Conservation (phyloP, 148 eudicot genomes). For the Rhododendron vialii region DNA sequence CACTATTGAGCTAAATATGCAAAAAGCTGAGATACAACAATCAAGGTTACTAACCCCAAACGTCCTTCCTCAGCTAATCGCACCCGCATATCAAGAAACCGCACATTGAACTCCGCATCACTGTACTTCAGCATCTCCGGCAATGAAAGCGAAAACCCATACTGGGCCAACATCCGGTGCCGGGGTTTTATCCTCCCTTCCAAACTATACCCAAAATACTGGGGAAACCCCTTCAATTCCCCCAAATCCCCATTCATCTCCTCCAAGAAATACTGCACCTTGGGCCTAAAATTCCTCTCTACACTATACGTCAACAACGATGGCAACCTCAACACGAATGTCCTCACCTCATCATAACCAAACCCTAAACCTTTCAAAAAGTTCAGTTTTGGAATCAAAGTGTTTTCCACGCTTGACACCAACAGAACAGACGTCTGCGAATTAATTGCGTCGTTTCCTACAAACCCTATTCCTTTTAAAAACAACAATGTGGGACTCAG, state of each 20-base stretch:
- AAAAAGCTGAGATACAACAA: neutral
- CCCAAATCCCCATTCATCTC: slow-evolving; percentile 77
- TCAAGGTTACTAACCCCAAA: slow-evolving; percentile 15
- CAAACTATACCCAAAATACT: slow-evolving; percentile 89
- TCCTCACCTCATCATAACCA: slow-evolving; percentile 39
- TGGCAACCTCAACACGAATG: slow-evolving; percentile 76
- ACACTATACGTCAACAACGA: slow-evolving; percentile 70
- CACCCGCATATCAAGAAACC: slow-evolving; percentile 52
- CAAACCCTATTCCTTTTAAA: slow-evolving; percentile 49
- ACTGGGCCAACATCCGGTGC: slow-evolving; percentile 46
- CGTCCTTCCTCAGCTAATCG: slow-evolving; percentile 16
- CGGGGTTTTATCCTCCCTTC: slow-evolving; percentile 76
- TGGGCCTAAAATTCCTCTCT: slow-evolving; percentile 62
- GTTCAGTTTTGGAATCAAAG: neutral
- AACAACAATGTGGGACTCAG: slow-evolving; percentile 65
- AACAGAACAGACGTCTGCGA: slow-evolving; percentile 8
- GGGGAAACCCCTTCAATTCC: slow-evolving; percentile 78
- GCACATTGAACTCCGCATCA: slow-evolving; percentile 66
- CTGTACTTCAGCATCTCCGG: slow-evolving; percentile 75
- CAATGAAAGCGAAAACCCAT: slow-evolving; percentile 56
- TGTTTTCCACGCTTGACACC: slow-evolving; percentile 1
- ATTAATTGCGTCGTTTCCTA: slow-evolving; percentile 32
- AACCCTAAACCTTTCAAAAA: slow-evolving; percentile 15
- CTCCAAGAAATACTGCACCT: slow-evolving; percentile 60
- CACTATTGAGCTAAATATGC: slow-evolving; percentile 1